Percentiles rank a stretch among this genome's conserved stretches.
phyloP scores from a whole-genome alignment of 768 basidiomycete genomes.

The Boletus tomentosulus region DNA sequence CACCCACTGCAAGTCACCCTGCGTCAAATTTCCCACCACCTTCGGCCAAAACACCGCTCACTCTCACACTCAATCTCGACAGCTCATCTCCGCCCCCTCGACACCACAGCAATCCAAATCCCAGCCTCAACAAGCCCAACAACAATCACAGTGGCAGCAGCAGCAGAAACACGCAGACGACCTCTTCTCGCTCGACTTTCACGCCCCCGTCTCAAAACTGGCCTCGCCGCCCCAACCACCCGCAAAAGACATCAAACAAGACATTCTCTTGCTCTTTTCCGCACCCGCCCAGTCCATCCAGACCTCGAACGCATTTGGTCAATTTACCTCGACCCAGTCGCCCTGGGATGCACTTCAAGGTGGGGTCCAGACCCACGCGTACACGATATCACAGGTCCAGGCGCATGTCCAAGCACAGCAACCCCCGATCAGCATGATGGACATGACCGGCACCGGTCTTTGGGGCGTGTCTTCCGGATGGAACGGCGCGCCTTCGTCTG shows the following conservation, averaged over 20 bases:
- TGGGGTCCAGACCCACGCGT: not conserved
- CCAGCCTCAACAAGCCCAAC: too few species aligned
- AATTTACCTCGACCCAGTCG: constrained; percentile 43
- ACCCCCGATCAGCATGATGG: too few species aligned
- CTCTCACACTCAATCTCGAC: constrained; percentile 24
- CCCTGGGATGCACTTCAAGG: constrained; percentile 28
- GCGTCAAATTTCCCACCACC: constrained; percentile 21
- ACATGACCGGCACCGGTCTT: too few species aligned
- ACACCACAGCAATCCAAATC: constrained; percentile 6
- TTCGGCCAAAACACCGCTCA: constrained; percentile 15
- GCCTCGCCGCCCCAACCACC: constrained; percentile 31
- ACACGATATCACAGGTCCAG: constrained; percentile 17
- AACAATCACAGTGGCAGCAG: constrained; percentile 30
- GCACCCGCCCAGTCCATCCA: constrained; percentile 20
- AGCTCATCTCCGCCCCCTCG: constrained; percentile 13
- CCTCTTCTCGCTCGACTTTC: constrained; percentile 87
- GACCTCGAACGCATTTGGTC: too few species aligned
- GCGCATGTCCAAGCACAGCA: too few species aligned
- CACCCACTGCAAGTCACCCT: constrained; percentile 23
- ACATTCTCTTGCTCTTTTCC: constrained; percentile 82
- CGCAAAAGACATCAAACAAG: constrained; percentile 74
- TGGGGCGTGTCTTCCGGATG: too few species aligned
- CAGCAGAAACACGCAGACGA: constrained; percentile 48
- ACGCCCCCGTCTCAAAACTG: constrained; percentile 36
- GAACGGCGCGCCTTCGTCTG: too few species aligned